These are phyloP conservation scores for Magnolia changhungtana DNA, from an alignment of 164 flowering plant genomes.

Conservation along the genomic window DNA sequence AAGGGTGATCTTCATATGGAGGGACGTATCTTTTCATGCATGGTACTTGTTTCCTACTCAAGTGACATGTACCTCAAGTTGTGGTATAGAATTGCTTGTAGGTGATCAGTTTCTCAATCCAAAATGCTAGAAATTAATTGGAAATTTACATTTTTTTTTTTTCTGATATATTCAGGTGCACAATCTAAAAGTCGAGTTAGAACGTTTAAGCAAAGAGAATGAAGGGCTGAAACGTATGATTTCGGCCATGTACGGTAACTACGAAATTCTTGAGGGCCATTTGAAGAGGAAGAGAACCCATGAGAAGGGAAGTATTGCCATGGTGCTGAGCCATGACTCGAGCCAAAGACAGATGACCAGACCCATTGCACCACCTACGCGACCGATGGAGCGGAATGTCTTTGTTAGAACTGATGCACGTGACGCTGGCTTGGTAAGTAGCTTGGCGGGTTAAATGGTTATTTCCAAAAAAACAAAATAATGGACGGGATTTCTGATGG, in stretches of 20 bases:
- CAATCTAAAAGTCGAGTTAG: conserved; percentile 20
- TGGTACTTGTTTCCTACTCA: background rate
- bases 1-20: too few species aligned
- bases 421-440: conserved; percentile 32
- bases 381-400: conserved; percentile 16
- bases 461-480: too few species aligned
- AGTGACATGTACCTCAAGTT: conserved; percentile 11
- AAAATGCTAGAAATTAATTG: too few species aligned
- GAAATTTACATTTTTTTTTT: too few species aligned
- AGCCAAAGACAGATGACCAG: conserved; percentile 18
- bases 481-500: too few species aligned
- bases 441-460: too few species aligned
- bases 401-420: conserved; percentile 22
- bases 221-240: conserved; percentile 25
- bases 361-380: background rate
- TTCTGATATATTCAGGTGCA: conserved; percentile 14
- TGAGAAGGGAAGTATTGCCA: background rate
- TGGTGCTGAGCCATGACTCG: conserved; percentile 3
- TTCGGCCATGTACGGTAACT: conserved; percentile 22
- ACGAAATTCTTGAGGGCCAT: conserved; percentile 17
- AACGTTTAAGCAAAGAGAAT: conserved; percentile 29
- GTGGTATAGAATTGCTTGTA: too few species aligned
- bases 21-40: background rate
- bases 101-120: too few species aligned
- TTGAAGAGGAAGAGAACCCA: conserved; percentile 7